phyloP scores from a whole-genome alignment of 176 grass and related monocot genomes.

The Saccharum spontaneum region DNA sequence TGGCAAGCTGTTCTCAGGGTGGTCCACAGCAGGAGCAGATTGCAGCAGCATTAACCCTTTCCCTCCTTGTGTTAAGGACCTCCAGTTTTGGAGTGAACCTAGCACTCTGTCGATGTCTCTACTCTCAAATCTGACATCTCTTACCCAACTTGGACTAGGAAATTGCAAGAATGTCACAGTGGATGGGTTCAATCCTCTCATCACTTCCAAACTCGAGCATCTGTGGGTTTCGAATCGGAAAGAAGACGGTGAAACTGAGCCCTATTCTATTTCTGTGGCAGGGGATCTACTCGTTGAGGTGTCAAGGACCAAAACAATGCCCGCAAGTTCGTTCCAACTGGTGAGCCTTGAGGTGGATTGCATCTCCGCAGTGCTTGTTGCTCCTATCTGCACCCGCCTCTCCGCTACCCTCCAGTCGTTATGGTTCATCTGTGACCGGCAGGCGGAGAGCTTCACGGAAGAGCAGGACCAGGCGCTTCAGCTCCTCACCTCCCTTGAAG shows the following conservation, averaged over 20 bases:
- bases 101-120: neutral
- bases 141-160: rapidly evolving
- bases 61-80: neutral
- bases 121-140: slow-evolving; percentile 7
- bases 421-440: rapidly evolving
- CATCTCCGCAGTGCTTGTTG: neutral
- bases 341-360: rapidly evolving
- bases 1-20: neutral
- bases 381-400: neutral
- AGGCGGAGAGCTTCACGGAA: neutral
- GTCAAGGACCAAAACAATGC: neutral
- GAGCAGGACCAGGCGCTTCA: slow-evolving; percentile 2
- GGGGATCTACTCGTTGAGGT: neutral
- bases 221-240: rapidly evolving
- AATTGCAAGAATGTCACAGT: neutral
- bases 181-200: slow-evolving; percentile 3
- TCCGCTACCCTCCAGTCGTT: neutral
- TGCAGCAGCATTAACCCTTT: neutral
- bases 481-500: neutral
- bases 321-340: neutral
- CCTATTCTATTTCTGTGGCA: neutral
- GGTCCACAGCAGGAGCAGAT: neutral
- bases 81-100: rapidly evolving
- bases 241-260: no score
- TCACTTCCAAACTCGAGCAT: neutral